Conservation (phyloP, 2,329 filamentous ascomycete species). For the Arthroderma sp. region DNA sequence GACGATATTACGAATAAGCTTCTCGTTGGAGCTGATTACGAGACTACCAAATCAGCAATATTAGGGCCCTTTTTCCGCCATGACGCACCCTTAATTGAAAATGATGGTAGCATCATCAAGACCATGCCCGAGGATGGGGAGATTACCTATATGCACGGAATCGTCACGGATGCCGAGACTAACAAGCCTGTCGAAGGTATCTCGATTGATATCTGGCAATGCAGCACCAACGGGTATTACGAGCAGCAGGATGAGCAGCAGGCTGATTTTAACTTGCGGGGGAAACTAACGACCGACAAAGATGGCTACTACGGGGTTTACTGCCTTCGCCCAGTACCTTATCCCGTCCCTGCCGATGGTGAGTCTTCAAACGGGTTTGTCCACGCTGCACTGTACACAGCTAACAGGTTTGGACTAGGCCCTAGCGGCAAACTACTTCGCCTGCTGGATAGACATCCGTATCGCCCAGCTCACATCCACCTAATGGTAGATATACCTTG, state of each 20-base stretch:
- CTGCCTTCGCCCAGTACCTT: slow-evolving; percentile 47
- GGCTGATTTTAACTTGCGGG: slow-evolving; percentile 60
- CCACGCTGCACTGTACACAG: too few species aligned
- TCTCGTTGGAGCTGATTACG: slow-evolving; percentile 39
- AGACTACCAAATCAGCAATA: slow-evolving; percentile 61
- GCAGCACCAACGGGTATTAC: slow-evolving; percentile 53
- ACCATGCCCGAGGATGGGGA: slow-evolving; percentile 39
- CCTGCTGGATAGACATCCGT: slow-evolving; percentile 48
- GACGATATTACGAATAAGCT: slow-evolving; percentile 68
- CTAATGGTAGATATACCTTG: slow-evolving; percentile 35
- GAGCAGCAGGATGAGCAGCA: slow-evolving; percentile 63
- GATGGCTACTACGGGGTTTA: slow-evolving; percentile 52
- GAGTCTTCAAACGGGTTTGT: slow-evolving; percentile 5
- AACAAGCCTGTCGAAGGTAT: slow-evolving; percentile 53
- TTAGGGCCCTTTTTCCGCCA: slow-evolving; percentile 75
- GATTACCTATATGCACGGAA: slow-evolving; percentile 53
- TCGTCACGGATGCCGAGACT: slow-evolving; percentile 44
- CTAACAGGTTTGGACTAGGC: slow-evolving; percentile 19
- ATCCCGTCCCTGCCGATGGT: slow-evolving; percentile 43
- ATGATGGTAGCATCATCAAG: slow-evolving; percentile 53
- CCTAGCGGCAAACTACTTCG: slow-evolving; percentile 46
- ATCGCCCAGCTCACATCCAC: slow-evolving; percentile 52
- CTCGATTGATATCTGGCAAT: slow-evolving; percentile 66
- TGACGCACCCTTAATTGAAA: slow-evolving; percentile 55
- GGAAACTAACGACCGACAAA: slow-evolving; percentile 54